Percentiles rank a stretch among this genome's conserved stretches.
phyloP scores from a whole-genome alignment of 345 rosid genomes.

The Excoecaria cochinchinensis region DNA sequence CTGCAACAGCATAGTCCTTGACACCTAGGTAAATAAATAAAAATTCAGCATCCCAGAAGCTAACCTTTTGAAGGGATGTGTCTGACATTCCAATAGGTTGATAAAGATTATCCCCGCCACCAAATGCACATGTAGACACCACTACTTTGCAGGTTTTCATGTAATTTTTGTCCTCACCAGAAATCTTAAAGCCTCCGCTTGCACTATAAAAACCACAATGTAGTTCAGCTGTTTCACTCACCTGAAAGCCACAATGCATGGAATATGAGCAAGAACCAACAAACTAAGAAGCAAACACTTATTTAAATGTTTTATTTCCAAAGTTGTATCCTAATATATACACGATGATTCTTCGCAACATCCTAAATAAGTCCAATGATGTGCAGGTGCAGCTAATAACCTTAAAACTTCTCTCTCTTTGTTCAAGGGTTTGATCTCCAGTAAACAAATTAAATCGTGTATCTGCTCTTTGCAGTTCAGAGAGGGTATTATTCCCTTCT shows the following conservation, averaged over 20 bases:
- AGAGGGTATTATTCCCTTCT: constrained; percentile 24
- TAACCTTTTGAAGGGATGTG: constrained; percentile 67
- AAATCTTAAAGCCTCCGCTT: constrained; percentile 69
- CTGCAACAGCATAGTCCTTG: constrained; percentile 42
- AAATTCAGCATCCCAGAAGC: constrained; percentile 22
- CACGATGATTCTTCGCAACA: background rate
- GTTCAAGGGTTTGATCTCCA: constrained; percentile 71
- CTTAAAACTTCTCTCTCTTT: constrained; percentile 82
- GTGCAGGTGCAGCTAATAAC: constrained; percentile 33
- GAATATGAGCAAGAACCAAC: constrained; percentile 18
- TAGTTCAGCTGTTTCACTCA: constrained; percentile 52
- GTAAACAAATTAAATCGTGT: constrained; percentile 77
- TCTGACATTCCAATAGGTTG: constrained; percentile 87
- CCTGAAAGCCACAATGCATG: constrained; percentile 39
- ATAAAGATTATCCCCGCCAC: constrained; percentile 96
- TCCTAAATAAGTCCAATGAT: background rate
- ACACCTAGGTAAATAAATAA: background rate
- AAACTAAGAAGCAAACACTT: too few relatives aligned
- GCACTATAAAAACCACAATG: constrained; percentile 89
- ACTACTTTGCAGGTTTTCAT: constrained; percentile 61
- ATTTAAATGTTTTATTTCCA: background rate
- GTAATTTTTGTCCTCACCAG: constrained; percentile 63
- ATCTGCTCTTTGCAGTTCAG: constrained; percentile 34
- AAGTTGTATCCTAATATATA: background rate
- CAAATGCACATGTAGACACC: constrained; percentile 93